Base-by-base conservation (phyloP, 805 yeast species). In the Candida broadrunensis region DNA sequence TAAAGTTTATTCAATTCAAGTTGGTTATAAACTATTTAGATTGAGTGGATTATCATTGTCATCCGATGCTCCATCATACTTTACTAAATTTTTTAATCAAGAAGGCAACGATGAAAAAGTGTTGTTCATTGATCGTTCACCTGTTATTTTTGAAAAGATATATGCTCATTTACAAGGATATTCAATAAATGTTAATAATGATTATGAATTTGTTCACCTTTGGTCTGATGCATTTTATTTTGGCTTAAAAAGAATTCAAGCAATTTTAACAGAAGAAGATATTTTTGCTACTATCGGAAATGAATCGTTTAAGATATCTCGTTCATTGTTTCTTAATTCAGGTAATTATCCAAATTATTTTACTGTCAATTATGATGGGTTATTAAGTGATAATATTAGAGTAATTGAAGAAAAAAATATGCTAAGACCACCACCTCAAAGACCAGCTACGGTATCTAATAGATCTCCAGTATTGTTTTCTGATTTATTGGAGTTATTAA, bases 41-140 rank as follows among this genome's bases (percentile, higher is more conserved):
- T 50, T 83, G 14, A 81, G 88, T 53, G 96, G 96, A 1, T 90
- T 93, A 0, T 87, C 96, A 2, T 62, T 89, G 29, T 83, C 88
- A 19, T 85, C 85, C 2, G 97, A 89, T 62, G 83, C 83, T 0
- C 97, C 97, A 0, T 86, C 95, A 4, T 88, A 85, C 57, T 90
- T 89, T 67, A 88, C 97, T 2, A 69, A 74, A 20, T 87, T 70
- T 63, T 89, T 89, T 57, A 50, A 52, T 4, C 53, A 64, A 16
- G 60, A 61, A 5, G 67, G 51, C 2, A 73, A 73, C 43, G 52
- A 60, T 14, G 66, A 63, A 7, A 68, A 65, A 30, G 62, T 73
- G 0, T 58, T 87, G 8, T 80, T 78, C 51, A 78, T 89, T 40
- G 97, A 89, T 58, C 67, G 97, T 27, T 81, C 83, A 8, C 84